Evolutionary conservation across 768 basidiomycete species (phyloP).

Genomic region (Agrocybe chaxingu): DNA sequence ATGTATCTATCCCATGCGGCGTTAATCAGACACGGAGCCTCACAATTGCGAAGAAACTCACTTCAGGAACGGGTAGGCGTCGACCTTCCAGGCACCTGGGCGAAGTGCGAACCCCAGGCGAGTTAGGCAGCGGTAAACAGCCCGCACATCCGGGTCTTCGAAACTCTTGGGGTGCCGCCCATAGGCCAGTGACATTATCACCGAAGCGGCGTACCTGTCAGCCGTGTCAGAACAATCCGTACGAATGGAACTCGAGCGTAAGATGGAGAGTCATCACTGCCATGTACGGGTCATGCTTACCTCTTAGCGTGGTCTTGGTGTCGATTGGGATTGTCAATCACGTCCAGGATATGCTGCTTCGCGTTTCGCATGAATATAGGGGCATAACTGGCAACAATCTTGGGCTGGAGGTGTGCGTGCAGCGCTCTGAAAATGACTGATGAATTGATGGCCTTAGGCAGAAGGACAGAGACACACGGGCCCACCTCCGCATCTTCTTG

Average conservation of each 20-base stretch:
- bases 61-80: slow-evolving; percentile 43
- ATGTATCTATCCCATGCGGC: slow-evolving; percentile 35
- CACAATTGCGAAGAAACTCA: slow-evolving; percentile 7
- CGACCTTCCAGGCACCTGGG: slow-evolving; percentile 45
- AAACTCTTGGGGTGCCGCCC: slow-evolving; percentile 39
- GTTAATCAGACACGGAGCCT: not conserved
- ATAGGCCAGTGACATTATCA: slow-evolving; percentile 50
- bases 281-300: slow-evolving; percentile 13
- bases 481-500: slow-evolving; percentile 57
- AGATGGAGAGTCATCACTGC: not conserved
- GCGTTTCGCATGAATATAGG: slow-evolving; percentile 46
- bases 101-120: slow-evolving; percentile 42
- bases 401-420: slow-evolving; percentile 57
- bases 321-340: slow-evolving; percentile 36
- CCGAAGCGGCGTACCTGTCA: slow-evolving; percentile 43
- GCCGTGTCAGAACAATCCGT: not conserved
- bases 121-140: slow-evolving; percentile 43
- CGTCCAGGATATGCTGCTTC: slow-evolving; percentile 40
- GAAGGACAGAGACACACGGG: no score
- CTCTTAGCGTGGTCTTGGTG: slow-evolving; percentile 58
- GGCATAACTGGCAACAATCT: slow-evolving; percentile 44
- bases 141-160: slow-evolving; percentile 42
- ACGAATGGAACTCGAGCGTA: not conserved
- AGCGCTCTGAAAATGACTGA: slow-evolving; percentile 37
- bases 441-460: not conserved